A percentile compares a stretch with the other conserved stretches of the same genome.
These are phyloP conservation scores for Austroboletus novae-zelandiae DNA, from an alignment of 1,284 basidiomycete species.

Conservation along the genomic window DNA sequence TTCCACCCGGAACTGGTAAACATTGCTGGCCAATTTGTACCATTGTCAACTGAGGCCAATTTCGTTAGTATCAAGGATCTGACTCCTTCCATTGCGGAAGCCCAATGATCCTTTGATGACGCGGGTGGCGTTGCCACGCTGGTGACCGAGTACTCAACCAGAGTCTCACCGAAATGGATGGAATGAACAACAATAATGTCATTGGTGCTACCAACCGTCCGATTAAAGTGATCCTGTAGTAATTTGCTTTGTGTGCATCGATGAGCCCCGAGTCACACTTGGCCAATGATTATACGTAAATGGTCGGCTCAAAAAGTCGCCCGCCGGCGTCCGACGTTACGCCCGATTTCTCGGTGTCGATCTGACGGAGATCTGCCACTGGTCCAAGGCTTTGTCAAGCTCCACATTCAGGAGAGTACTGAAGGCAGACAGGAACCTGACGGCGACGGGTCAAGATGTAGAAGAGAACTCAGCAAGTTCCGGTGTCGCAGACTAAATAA, in stretches of 20 bases:
- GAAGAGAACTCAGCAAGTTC: slow-evolving; percentile 65
- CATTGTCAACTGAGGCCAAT: too few relatives aligned
- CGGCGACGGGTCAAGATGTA: slow-evolving; percentile 73
- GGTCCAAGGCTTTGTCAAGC: background rate
- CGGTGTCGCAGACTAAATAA: slow-evolving; percentile 69
- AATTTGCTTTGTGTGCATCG: slow-evolving; percentile 84
- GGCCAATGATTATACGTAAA: slow-evolving; percentile 74
- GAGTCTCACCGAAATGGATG: slow-evolving; percentile 99
- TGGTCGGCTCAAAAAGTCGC: slow-evolving; percentile 92
- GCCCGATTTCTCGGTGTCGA: slow-evolving; percentile 97
- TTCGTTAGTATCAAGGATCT: too few relatives aligned
- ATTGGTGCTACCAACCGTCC: slow-evolving; percentile 99
- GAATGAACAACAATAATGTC: slow-evolving; percentile 99
- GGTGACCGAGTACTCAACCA: slow-evolving; percentile 96
- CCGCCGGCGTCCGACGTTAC: slow-evolving; percentile 85
- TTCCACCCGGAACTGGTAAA: too few relatives aligned
- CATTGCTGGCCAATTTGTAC: too few relatives aligned
- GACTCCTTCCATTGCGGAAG: slow-evolving; percentile 73
- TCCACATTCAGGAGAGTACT: background rate
- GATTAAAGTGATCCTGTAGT: slow-evolving; percentile 96
- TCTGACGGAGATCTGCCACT: slow-evolving; percentile 89
- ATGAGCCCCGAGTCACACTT: slow-evolving; percentile 84
- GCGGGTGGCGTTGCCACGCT: slow-evolving; percentile 76
- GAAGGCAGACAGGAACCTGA: slow-evolving; percentile 73
- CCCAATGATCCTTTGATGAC: slow-evolving; percentile 80